Percentiles rank a stretch among this genome's conserved stretches.
Conservation (phyloP, 805 yeast genomes). For the Deakozyma indianensis region DNA sequence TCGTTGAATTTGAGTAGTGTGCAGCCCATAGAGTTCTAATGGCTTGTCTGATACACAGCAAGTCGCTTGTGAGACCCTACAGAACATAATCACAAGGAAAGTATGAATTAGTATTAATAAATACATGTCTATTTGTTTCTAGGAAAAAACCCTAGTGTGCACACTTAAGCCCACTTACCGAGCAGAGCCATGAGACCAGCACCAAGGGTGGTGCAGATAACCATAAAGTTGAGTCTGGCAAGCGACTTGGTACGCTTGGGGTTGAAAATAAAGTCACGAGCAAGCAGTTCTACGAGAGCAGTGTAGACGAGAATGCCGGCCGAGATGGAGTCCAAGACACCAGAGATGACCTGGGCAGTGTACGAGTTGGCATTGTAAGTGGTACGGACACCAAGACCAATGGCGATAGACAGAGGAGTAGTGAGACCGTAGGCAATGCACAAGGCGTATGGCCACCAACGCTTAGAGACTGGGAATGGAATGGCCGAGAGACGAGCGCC, state of each 20-base stretch:
- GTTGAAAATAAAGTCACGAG: conserved; percentile 50
- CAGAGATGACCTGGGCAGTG: conserved; percentile 41
- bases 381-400: conserved; percentile 55
- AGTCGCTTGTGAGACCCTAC: too few species aligned
- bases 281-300: conserved; percentile 61
- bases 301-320: conserved; percentile 61
- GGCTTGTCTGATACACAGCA: too few species aligned
- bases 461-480: conserved; percentile 33
- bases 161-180: conserved; percentile 58
- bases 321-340: conserved; percentile 55
- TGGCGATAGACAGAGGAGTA: conserved; percentile 61
- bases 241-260: conserved; percentile 27
- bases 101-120: too few species aligned
- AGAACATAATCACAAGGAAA: too few species aligned
- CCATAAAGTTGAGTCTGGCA: conserved; percentile 27
- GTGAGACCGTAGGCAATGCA: conserved; percentile 39
- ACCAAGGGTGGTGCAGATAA: conserved; percentile 35
- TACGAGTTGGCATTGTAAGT: conserved; percentile 41
- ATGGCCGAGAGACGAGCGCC: conserved; percentile 55
- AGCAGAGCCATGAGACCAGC: conserved; percentile 59
- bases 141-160: too few species aligned
- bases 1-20: too few species aligned
- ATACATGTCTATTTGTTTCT: too few species aligned
- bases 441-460: conserved; percentile 38
- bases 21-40: too few species aligned